Evolutionary conservation across 257 asterid species (phyloP), one percentile per base, ranked within the genome.

Genomic region (Solanum chiquidenum): DNA sequence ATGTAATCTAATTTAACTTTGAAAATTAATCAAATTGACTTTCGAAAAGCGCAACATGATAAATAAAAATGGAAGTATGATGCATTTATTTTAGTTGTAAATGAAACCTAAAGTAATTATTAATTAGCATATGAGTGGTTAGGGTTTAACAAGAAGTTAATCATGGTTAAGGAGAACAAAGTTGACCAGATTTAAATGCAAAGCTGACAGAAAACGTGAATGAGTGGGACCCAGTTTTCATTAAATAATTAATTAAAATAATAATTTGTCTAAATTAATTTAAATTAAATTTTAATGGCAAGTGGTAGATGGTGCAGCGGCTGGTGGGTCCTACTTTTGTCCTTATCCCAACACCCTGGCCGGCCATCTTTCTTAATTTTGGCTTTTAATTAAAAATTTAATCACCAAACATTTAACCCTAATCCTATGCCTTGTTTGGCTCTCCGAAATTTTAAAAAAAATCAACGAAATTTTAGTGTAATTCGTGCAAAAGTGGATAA

Each of bases 241-340:
- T 75, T 37, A 37, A 75, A 38, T 23, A 21, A 75, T 20, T 74
- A 35, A 35, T 76, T 37, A 76, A 76, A 74, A 38, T 90, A 69
- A 55, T 76, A 14, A 44, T 34, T 66, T 55, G 42, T 55, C 20
- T 83, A 27, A 29, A 7, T 52, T 20, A 52, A 58, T 58, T 20
- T 83, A 27, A 29, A 7, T 31, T 20, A 52, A 58, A 7, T 20
- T 20, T 58, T 58, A 58, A 20, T 7, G 90, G 80, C 87, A 85
- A 88, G 92, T 89, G 74, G 91, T 83, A 8, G 85, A 83, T 86
- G 89, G 35, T 86, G 90, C 82, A 79, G 87, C 86, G 87, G 90
- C 89, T 86, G 68, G 33, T 66, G 92, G 92, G 72, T 21, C 89
- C 91, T 83, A 73, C 88, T 23, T 71, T 87, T 89, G 91, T 87